Conservation (phyloP, 441 rosid genomes). For the Corymbia calophylla region DNA sequence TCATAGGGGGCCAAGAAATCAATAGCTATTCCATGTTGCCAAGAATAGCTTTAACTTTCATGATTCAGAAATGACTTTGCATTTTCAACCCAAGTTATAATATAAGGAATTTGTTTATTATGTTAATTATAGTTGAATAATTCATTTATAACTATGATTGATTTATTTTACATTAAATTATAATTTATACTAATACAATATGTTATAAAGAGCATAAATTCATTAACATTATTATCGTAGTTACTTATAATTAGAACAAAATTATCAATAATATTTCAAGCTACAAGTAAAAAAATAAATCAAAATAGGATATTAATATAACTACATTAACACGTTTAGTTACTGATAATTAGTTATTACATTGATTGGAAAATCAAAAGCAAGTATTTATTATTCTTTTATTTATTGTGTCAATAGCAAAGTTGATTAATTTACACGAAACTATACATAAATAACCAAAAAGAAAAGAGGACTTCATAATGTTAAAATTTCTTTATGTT, state of each 20-base stretch:
- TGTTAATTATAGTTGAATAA: not conserved
- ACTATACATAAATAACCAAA: not conserved
- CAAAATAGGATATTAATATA: not conserved
- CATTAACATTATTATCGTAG: not conserved
- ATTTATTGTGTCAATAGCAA: not conserved
- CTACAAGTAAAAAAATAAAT: not conserved
- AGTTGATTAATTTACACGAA: not conserved
- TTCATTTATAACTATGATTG: not conserved
- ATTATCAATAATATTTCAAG: not conserved
- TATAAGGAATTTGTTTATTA: not conserved
- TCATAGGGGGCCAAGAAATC: not conserved
- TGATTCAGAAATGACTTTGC: not conserved
- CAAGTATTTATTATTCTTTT: not conserved
- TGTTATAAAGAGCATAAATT: not conserved
- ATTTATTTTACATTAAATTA: not conserved
- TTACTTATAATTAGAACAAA: not conserved
- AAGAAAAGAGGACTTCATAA: not conserved
- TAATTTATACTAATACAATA: not conserved
- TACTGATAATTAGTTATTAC: not conserved
- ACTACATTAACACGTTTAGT: not conserved
- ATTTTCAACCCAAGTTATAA: not conserved
- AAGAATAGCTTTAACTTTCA: not conserved
- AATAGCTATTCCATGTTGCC: not conserved
- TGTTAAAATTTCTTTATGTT: not conserved
- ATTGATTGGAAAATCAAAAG: not conserved